Conservation (phyloP, 495 filamentous ascomycete genomes). For the Xylaria grammica region DNA sequence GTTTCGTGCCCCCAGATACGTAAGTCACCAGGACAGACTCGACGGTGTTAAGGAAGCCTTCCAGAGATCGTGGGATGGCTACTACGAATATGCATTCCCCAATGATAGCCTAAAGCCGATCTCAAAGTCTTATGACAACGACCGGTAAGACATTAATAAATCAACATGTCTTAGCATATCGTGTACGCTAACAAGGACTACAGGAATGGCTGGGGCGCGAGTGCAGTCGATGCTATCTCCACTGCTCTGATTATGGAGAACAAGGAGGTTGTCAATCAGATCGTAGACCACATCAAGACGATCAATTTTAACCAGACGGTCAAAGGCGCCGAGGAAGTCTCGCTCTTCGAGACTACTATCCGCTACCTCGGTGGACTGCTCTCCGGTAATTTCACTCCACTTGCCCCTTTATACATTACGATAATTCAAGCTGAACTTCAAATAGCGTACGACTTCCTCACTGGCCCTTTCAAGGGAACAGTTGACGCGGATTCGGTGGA, state of each 20-base stretch:
- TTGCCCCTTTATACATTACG: background rate
- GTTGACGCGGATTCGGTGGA: slow-evolving; percentile 54
- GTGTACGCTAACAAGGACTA: slow-evolving; percentile 16
- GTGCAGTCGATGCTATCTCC: slow-evolving; percentile 79
- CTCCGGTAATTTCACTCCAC: slow-evolving; percentile 58
- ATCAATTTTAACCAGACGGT: slow-evolving; percentile 71
- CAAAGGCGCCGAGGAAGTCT: slow-evolving; percentile 55
- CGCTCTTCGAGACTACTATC: slow-evolving; percentile 90
- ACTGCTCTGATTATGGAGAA: slow-evolving; percentile 82
- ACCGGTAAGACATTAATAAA: slow-evolving; percentile 58
- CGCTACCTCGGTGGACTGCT: slow-evolving; percentile 82
- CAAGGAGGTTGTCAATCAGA: slow-evolving; percentile 66
- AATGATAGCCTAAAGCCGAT: slow-evolving; percentile 78
- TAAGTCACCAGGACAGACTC: slow-evolving; percentile 47
- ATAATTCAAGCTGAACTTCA: background rate
- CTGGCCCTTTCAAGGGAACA: slow-evolving; percentile 64
- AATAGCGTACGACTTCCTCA: slow-evolving; percentile 78
- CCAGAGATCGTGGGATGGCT: slow-evolving; percentile 78
- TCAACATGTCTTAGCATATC: background rate
- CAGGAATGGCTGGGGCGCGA: slow-evolving; percentile 89
- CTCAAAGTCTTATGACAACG: slow-evolving; percentile 67
- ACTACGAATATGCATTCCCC: slow-evolving; percentile 78
- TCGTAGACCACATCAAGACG: slow-evolving; percentile 68
- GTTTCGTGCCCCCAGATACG: slow-evolving; percentile 33
- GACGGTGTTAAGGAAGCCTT: slow-evolving; percentile 78